Percentiles rank a stretch among this genome's conserved stretches.
These are phyloP conservation scores for Abrus precatorius DNA, from an alignment of 306 rosid species.

Conservation along the genomic window DNA sequence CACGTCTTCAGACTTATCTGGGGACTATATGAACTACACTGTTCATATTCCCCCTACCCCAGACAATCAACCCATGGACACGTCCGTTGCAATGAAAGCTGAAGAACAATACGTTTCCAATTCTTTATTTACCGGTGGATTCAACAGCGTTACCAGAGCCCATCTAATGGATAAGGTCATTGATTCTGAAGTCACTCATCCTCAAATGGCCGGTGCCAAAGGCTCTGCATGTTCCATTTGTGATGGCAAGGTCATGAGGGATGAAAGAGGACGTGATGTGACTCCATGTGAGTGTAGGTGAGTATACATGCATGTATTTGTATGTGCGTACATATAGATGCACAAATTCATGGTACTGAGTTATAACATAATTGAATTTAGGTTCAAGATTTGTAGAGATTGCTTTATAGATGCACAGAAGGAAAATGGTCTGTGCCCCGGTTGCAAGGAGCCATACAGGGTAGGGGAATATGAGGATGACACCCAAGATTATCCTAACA, in stretches of 20 bases:
- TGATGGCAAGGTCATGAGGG: constrained; percentile 91
- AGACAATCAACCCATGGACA: constrained; percentile 84
- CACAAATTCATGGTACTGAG: too few species aligned
- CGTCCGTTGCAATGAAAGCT: constrained; percentile 78
- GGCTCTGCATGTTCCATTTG: constrained; percentile 86
- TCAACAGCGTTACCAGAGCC: constrained; percentile 88
- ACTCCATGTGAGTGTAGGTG: constrained; percentile 96
- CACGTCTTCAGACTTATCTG: constrained; percentile 73
- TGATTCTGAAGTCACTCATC: constrained; percentile 85
- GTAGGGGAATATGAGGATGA: constrained; percentile 68
- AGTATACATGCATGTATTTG: not conserved
- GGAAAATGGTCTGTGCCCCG: constrained; percentile 76
- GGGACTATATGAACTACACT: constrained; percentile 86
- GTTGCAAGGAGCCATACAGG: constrained; percentile 86
- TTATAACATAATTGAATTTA: not conserved
- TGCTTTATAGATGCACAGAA: constrained; percentile 84
- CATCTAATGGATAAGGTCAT: constrained; percentile 96
- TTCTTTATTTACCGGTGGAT: constrained; percentile 88
- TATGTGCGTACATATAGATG: too few species aligned
- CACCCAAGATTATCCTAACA: constrained; percentile 45
- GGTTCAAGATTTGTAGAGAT: constrained; percentile 94
- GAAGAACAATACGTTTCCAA: constrained; percentile 93
- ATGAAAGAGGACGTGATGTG: constrained; percentile 83
- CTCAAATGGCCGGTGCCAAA: constrained; percentile 96
- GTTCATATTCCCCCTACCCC: constrained; percentile 94